Conservation (phyloP, 1,284 basidiomycete genomes). For the Irpex lacteus region DNA sequence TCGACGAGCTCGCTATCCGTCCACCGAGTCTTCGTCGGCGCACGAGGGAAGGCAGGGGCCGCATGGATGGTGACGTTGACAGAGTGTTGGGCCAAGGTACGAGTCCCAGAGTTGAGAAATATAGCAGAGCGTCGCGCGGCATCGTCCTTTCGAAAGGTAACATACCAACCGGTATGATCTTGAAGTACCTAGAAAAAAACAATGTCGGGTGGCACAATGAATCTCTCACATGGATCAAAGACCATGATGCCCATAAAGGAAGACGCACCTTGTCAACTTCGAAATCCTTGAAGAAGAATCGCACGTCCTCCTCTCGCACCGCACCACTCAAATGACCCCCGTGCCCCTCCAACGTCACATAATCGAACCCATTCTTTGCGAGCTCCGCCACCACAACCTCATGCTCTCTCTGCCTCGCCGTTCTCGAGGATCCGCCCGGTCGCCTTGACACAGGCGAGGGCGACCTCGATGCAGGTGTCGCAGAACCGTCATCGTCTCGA, state of each 20-base stretch:
- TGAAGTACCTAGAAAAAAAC: slow-evolving; percentile 52
- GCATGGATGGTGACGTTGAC: slow-evolving; percentile 56
- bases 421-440: slow-evolving; percentile 31
- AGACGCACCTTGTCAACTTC: slow-evolving; percentile 60
- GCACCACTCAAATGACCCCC: slow-evolving; percentile 45
- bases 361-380: slow-evolving; percentile 58
- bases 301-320: slow-evolving; percentile 64
- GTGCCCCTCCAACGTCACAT: slow-evolving; percentile 55
- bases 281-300: slow-evolving; percentile 58
- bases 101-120: slow-evolving; percentile 48
- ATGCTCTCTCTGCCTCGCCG: slow-evolving; percentile 35
- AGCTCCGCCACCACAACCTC: slow-evolving; percentile 54
- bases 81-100: slow-evolving; percentile 55
- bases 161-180: slow-evolving; percentile 66
- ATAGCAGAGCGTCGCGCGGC: slow-evolving; percentile 60
- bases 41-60: slow-evolving; percentile 38
- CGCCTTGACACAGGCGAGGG: slow-evolving; percentile 44
- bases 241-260: background rate
- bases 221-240: slow-evolving; percentile 5
- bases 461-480: slow-evolving; percentile 37
- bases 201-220: slow-evolving; percentile 6
- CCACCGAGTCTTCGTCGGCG: slow-evolving; percentile 46
- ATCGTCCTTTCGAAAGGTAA: slow-evolving; percentile 61
- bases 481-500: slow-evolving; percentile 16
- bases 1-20: slow-evolving; percentile 58